Conservation (phyloP, 768 basidiomycete genomes). For the Trametes cinnabarina region DNA sequence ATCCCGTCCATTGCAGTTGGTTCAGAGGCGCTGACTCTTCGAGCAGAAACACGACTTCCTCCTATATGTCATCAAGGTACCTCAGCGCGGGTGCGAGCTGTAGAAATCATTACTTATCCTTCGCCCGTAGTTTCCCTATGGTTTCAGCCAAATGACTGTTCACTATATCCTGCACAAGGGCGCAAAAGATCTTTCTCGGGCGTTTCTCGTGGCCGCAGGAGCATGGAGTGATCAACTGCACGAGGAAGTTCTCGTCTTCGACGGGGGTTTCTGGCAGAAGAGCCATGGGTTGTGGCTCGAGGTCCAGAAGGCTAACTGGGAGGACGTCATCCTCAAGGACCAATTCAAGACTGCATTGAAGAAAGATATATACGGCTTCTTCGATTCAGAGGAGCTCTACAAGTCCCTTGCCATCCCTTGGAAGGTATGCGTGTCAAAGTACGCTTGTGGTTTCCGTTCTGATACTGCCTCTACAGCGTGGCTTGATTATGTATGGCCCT, state of each 20-base stretch:
- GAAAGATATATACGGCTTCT: slow-evolving; percentile 80
- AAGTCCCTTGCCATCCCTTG: slow-evolving; percentile 75
- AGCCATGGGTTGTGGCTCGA: slow-evolving; percentile 55
- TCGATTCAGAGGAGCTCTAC: slow-evolving; percentile 70
- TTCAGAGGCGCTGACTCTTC: background rate
- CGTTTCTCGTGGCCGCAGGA: slow-evolving; percentile 53
- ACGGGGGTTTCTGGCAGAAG: slow-evolving; percentile 68
- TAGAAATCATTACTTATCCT: too few relatives aligned
- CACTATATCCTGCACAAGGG: slow-evolving; percentile 64
- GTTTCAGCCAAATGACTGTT: slow-evolving; percentile 26
- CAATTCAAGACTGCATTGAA: slow-evolving; percentile 64
- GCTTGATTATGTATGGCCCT: slow-evolving; percentile 81
- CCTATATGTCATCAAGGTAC: slow-evolving; percentile 50
- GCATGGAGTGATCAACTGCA: slow-evolving; percentile 53
- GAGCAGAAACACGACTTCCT: slow-evolving; percentile 54
- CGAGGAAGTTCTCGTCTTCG: slow-evolving; percentile 75
- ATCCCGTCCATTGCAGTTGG: background rate
- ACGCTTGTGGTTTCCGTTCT: background rate
- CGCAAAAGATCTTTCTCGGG: slow-evolving; percentile 47
- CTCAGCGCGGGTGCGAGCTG: too few relatives aligned
- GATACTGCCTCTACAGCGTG: slow-evolving; percentile 51
- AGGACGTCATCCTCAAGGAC: slow-evolving; percentile 69
- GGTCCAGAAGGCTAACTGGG: slow-evolving; percentile 58
- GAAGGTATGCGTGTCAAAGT: slow-evolving; percentile 53
- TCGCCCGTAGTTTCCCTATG: slow-evolving; percentile 35